Evolutionary conservation across 192 early-diverging fungal genomes (phyloP), one percentile per base, ranked within the genome.

Genomic region (Fimicolochytrium jonesii): DNA sequence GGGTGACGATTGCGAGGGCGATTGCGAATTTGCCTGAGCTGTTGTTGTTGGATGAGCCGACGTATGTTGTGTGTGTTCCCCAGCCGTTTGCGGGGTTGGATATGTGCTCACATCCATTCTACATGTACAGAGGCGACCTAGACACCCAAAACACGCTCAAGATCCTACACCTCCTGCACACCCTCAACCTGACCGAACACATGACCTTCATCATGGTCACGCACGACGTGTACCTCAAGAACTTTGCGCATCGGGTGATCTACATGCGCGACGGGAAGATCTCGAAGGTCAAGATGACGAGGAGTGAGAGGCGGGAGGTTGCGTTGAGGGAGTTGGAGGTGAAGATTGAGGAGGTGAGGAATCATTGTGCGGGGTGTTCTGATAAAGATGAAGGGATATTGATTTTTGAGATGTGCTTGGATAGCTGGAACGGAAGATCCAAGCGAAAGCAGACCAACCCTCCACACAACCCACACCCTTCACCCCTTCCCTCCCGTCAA

Each of bases 1-100:
- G 68, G 20, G 68, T 69, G 0, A 57, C 50, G 13, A 74, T 73
- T 43, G 72, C 90, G 0, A 78, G 84, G 52, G 84, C 83, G 41
- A 78, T 82, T 20, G 84, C 80, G 10, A 80, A 83, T 58, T 71
- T 58, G 6, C 71, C 64, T 6, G 58, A 56, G 34, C 22, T 80
- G 26, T 55, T 70, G 25, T 42, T 77, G 13, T 42, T 79, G 29
- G 64, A 69, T 30, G 74, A 68, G 39, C 49, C 71, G 29, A 80
- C 64, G 56, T 64, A 56, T 46, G 15, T 1, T 26, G 7, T n/a
- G 18, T 23, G n/a, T 49, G 26, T 28, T 50, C 0, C 18, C 47
- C 18, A n/a, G n/a, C n/a, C n/a, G n/a, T n/a, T n/a, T n/a, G n/a
- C n/a, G n/a, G n/a, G n/a, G n/a, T n/a, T n/a, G n/a, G n/a, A 53